phyloP scores from a whole-genome alignment of 2,329 filamentous ascomycete genomes.

The Hymenoscyphus occultus region DNA sequence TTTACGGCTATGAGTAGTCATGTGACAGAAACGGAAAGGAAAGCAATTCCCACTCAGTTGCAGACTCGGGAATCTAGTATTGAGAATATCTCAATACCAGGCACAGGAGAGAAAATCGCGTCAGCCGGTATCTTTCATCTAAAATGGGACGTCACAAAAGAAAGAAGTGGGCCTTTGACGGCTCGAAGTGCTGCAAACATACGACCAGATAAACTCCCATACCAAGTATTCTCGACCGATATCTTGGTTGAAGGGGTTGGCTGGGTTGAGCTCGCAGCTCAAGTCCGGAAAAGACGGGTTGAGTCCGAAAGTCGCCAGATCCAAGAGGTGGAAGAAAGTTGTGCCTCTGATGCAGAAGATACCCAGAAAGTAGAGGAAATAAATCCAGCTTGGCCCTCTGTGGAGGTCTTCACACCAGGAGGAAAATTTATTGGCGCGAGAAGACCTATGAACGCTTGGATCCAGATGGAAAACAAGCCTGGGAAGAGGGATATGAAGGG shows the following conservation, averaged over 20 bases:
- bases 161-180: constrained; percentile 71
- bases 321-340: constrained; percentile 6
- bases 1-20: constrained; percentile 80
- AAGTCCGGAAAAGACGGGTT: constrained; percentile 62
- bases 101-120: constrained; percentile 54
- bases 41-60: constrained; percentile 71
- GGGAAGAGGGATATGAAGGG: constrained; percentile 48
- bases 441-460: constrained; percentile 68
- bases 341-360: constrained; percentile 14
- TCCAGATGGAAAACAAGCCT: constrained; percentile 54
- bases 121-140: constrained; percentile 75
- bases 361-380: constrained; percentile 19
- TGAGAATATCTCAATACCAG: constrained; percentile 60
- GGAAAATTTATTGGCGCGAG: constrained; percentile 74
- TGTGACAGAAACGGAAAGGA: constrained; percentile 67
- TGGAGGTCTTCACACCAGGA: constrained; percentile 83
- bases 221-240: constrained; percentile 75
- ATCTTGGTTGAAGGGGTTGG: constrained; percentile 89
- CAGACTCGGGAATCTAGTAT: constrained; percentile 60
- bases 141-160: constrained; percentile 78
- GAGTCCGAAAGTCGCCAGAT: constrained; percentile 17
- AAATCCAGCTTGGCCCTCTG: constrained; percentile 56
- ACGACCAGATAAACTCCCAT: constrained; percentile 69
- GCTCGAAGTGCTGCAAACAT: constrained; percentile 59
- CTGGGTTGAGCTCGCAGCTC: constrained; percentile 85